These are phyloP conservation scores for Rhododendron ferrugineum DNA, from an alignment of 148 eudicot species.

Conservation along the genomic window DNA sequence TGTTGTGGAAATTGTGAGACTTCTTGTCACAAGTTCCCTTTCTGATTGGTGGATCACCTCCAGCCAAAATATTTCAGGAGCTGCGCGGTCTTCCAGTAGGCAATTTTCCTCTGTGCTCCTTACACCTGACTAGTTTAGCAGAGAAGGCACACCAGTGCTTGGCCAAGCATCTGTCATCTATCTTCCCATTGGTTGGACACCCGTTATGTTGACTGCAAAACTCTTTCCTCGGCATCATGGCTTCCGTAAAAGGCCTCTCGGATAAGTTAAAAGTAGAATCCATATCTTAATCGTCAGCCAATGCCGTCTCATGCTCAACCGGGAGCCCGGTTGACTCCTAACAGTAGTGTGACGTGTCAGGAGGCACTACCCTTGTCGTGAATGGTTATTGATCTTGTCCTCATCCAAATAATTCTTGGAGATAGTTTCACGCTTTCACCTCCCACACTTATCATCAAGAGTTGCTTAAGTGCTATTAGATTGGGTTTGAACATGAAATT, in stretches of 20 bases:
- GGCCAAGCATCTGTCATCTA: neutral
- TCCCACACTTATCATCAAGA: neutral
- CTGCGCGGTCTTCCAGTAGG: neutral
- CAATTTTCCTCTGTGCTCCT: neutral
- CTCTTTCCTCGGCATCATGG: neutral
- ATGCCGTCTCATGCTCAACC: neutral
- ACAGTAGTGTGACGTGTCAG: neutral
- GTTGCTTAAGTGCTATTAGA: neutral
- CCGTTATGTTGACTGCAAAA: neutral
- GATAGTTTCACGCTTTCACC: neutral
- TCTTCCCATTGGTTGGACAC: neutral
- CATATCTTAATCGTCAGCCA: neutral
- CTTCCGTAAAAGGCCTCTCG: neutral
- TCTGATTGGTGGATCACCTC: neutral
- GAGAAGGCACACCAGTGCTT: neutral
- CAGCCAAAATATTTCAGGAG: neutral
- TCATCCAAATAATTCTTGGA: neutral
- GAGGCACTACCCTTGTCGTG: neutral
- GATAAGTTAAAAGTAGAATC: neutral
- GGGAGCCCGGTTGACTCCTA: neutral
- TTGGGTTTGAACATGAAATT: neutral
- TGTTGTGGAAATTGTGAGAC: neutral
- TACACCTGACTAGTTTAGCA: neutral
- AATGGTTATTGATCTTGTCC: neutral
- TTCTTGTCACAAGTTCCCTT: neutral